Percentiles rank a stretch among this genome's conserved stretches.
Conservation (phyloP, 352 stramenopile genomes). For the Pythium insidiosum region DNA sequence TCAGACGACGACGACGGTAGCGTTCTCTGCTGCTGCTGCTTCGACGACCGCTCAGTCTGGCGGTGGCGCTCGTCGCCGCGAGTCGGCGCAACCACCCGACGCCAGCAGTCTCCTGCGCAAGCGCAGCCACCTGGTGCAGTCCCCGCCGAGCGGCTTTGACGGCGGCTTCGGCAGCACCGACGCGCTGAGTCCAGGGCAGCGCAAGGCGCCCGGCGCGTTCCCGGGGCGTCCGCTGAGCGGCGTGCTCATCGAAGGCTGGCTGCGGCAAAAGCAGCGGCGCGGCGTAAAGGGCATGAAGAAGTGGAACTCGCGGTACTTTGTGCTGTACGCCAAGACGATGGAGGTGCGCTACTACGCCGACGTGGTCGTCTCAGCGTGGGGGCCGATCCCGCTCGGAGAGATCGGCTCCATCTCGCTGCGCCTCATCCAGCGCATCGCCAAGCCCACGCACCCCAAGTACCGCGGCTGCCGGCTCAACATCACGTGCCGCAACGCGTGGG, state of each 20-base stretch:
- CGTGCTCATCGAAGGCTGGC: conserved; percentile 72
- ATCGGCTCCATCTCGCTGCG: conserved; percentile 73
- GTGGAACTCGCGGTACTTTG: conserved; percentile 80
- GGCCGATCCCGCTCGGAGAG: conserved; percentile 60
- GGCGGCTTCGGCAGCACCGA: neutral
- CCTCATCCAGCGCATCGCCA: conserved; percentile 79
- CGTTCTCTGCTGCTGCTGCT: too few species aligned
- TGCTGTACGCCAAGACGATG: conserved; percentile 64
- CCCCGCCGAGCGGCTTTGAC: too few species aligned
- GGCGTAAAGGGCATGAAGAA: conserved; percentile 78
- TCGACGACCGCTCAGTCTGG: too few species aligned
- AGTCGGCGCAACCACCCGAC: neutral
- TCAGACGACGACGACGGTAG: too few species aligned
- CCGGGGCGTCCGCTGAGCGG: conserved; percentile 44
- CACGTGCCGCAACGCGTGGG: conserved; percentile 72
- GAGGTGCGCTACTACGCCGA: conserved; percentile 78
- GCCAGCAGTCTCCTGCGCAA: neutral
- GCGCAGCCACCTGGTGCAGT: conserved; percentile 10
- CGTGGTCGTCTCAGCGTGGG: conserved; percentile 72
- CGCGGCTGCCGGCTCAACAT: conserved; percentile 81
- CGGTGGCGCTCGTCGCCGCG: too few species aligned
- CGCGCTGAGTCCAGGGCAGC: conserved; percentile 35
- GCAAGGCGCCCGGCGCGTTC: conserved; percentile 43
- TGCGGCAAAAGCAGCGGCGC: conserved; percentile 73
- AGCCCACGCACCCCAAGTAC: conserved; percentile 72